Base-by-base conservation (phyloP, 192 early-diverging fungal genomes). In the Phlyctochytrium planicorne region DNA sequence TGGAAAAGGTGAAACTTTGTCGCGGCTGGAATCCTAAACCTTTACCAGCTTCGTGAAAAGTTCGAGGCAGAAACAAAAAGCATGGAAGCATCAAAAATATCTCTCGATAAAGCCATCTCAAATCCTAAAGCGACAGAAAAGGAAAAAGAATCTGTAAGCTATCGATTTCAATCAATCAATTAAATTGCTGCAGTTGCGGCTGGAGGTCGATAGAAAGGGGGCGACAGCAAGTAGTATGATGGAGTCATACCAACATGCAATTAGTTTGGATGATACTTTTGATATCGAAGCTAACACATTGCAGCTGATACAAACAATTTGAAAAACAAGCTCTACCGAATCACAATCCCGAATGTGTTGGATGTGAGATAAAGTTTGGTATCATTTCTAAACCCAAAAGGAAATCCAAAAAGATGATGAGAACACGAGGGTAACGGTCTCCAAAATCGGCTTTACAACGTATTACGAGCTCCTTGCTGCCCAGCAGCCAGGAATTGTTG, bases 161-260 rank as follows among this genome's bases (percentile, higher is more conserved):
- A 29, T 62, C 32, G 27, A 31, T 12, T 36, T 16, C 4, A 3
- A 36, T 31, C 12, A 36, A 27, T 24, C 10, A 53, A n/a, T 63
- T 40, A 52, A 33, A 34, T 20, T 60, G 24, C 52, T 68, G n/a
- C 53, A 76, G 75, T 30, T 72, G 59, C 52, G 69, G 20, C 24
- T 40, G 12, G 81, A 82, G 37, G 67, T 67, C 10, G 81, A 82
- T 16, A 77, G 77, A 52, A 75, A 80, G 67, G 75, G 76, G 0
- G 27, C 75, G 3, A 24, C 73, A 25, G 74, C 81, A 0, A 69
- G 65, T 25, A 77, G 76, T 27, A 56, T 69, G 10, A 68, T 74
- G 53, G 59, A 31, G 32, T 65, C 37, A 20, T 82, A 82, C 59
- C 65, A 71, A 33, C 32, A 75, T 33, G 66, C 68, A 33, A 78